A percentile compares a stretch with the other conserved stretches of the same genome.
These are phyloP conservation scores for Pholiota molesta DNA, from an alignment of 768 basidiomycete species.

Conservation along the genomic window DNA sequence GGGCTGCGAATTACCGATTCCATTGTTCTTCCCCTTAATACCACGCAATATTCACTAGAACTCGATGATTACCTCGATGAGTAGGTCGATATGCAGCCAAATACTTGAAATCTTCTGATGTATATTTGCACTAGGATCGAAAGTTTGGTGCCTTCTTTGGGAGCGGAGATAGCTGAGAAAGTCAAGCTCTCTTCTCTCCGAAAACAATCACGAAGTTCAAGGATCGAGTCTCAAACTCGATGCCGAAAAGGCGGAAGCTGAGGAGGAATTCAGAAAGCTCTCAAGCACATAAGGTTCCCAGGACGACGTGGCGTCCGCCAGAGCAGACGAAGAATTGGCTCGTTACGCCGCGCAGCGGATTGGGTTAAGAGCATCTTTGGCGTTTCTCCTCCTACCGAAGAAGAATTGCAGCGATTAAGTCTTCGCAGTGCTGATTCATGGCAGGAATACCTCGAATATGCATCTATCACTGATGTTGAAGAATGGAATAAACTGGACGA, in stretches of 20 bases:
- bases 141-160: conserved; percentile 35
- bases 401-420: conserved; percentile 24
- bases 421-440: conserved; percentile 29
- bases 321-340: conserved; percentile 21
- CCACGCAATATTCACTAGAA: conserved; percentile 74
- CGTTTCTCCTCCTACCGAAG: conserved; percentile 32
- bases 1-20: conserved; percentile 65
- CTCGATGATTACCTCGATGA: conserved; percentile 62
- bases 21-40: conserved; percentile 72
- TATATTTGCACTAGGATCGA: conserved; percentile 47
- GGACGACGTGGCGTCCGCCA: conserved; percentile 29
- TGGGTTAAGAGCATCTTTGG: conserved; percentile 44
- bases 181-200: conserved; percentile 48
- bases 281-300: conserved; percentile 38
- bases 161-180: conserved; percentile 15
- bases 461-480: conserved; percentile 8
- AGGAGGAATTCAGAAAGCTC: conserved; percentile 51
- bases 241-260: conserved; percentile 57
- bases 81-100: conserved; percentile 37
- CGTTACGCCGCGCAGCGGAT: conserved; percentile 28
- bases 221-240: conserved; percentile 58
- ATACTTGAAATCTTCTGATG: neutral
- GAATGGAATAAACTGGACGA: neutral
- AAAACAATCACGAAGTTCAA: conserved; percentile 50
- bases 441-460: conserved; percentile 35